Conservation (phyloP, 352 stramenopile genomes). For the Globisporangium orthogonon region DNA sequence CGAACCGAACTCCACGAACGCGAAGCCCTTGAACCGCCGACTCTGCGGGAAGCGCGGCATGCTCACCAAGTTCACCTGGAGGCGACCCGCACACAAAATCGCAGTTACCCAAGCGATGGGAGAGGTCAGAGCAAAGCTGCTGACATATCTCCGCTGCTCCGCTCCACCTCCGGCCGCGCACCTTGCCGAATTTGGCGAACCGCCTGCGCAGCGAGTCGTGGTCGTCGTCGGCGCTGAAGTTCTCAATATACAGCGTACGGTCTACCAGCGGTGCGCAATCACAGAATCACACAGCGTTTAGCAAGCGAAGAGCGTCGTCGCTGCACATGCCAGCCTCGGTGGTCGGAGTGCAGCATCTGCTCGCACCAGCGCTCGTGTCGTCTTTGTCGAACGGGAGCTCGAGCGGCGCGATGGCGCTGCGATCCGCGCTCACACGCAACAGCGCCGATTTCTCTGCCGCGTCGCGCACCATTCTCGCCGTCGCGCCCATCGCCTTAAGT, state of each 20-base stretch:
- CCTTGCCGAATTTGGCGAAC: constrained; percentile 61
- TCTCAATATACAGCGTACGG: constrained; percentile 73
- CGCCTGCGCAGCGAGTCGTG: constrained; percentile 58
- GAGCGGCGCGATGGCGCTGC: constrained; percentile 38
- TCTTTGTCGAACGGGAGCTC: constrained; percentile 23
- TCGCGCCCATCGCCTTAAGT: constrained; percentile 50
- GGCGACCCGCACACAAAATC: not conserved
- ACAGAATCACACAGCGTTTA: not conserved
- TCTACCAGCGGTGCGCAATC: constrained; percentile 18
- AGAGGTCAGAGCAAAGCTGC: no score
- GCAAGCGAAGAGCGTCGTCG: not conserved
- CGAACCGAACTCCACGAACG: constrained; percentile 71
- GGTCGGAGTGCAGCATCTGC: no score
- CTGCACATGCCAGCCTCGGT: not conserved
- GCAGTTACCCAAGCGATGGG: not conserved
- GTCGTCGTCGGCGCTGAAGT: constrained; percentile 45
- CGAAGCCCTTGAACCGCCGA: constrained; percentile 76
- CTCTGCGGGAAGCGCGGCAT: constrained; percentile 63
- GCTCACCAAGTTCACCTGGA: constrained; percentile 60
- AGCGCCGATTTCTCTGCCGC: constrained; percentile 43
- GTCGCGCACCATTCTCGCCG: constrained; percentile 49
- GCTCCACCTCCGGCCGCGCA: constrained; percentile 4
- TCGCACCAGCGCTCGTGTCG: constrained; percentile 15
- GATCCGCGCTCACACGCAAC: constrained; percentile 35
- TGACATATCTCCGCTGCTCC: not conserved